These are phyloP conservation scores for Stylosanthes scabra DNA, from an alignment of 331 rosid genomes.

Conservation along the genomic window DNA sequence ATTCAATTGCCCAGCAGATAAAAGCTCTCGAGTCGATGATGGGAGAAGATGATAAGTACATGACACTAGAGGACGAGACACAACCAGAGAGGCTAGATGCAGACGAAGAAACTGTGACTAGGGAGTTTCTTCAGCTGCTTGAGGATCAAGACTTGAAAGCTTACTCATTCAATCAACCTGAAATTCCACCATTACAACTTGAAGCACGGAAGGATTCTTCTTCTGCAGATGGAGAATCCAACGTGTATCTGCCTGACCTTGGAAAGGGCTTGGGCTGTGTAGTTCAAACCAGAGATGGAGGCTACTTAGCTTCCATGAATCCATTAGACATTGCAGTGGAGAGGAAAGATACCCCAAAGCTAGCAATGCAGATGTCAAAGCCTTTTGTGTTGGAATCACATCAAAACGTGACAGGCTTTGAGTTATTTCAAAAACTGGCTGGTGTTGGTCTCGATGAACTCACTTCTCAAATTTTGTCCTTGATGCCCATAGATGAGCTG, in stretches of 20 bases:
- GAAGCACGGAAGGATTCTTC: slow-evolving; percentile 50
- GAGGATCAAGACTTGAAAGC: slow-evolving; percentile 70
- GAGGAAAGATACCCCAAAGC: slow-evolving; percentile 73
- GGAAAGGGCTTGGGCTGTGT: slow-evolving; percentile 87
- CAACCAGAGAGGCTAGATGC: slow-evolving; percentile 70
- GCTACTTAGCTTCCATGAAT: slow-evolving; percentile 87
- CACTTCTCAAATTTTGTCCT: slow-evolving; percentile 55
- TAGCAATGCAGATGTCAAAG: slow-evolving; percentile 91
- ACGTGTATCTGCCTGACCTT: slow-evolving; percentile 81
- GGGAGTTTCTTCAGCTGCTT: slow-evolving; percentile 92
- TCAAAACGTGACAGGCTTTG: slow-evolving; percentile 70
- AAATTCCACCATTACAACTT: slow-evolving; percentile 56
- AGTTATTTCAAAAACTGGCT: slow-evolving; percentile 84
- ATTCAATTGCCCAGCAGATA: slow-evolving; percentile 92
- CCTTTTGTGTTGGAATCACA: slow-evolving; percentile 63
- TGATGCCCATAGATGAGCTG: slow-evolving; percentile 83
- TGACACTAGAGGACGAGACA: slow-evolving; percentile 52
- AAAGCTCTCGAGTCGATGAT: slow-evolving; percentile 92
- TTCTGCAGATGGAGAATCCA: slow-evolving; percentile 52
- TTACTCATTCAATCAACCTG: slow-evolving; percentile 48
- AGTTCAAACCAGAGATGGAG: slow-evolving; percentile 87
- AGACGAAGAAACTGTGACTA: slow-evolving; percentile 91
- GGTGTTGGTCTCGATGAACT: slow-evolving; percentile 72
- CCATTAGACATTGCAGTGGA: slow-evolving; percentile 60
- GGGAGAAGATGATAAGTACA: slow-evolving; percentile 51